Percentiles rank a stretch among this genome's conserved stretches.
Conservation (phyloP, 164 flowering plant species). For the Cinnamomum micranthum region DNA sequence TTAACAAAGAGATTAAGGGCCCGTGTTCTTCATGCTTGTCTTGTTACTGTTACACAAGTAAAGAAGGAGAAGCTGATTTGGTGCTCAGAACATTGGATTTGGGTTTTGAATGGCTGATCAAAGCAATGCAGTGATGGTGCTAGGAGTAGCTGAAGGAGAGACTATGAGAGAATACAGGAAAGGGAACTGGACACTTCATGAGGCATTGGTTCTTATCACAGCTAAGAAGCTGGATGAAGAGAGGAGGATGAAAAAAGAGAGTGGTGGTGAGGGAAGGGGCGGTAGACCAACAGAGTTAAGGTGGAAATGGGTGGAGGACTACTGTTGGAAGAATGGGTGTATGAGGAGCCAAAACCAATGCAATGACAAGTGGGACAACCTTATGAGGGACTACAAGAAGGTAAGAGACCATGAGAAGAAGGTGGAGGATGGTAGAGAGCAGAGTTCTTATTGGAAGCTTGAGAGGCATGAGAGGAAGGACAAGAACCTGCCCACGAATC, state of each 20-base stretch:
- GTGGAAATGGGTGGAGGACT: conserved; percentile 91
- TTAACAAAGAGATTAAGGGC: not conserved
- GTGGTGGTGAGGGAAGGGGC: conserved; percentile 20
- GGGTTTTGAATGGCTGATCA: conserved; percentile 34
- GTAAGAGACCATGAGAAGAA: conserved; percentile 65
- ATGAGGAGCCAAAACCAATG: conserved; percentile 83
- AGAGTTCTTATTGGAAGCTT: conserved; percentile 60
- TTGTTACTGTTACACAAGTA: not conserved
- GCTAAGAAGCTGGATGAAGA: conserved; percentile 82
- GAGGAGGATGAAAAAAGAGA: conserved; percentile 48
- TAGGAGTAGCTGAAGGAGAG: not conserved
- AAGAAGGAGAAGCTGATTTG: not conserved
- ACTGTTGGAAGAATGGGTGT: conserved; percentile 74
- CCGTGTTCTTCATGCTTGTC: not conserved
- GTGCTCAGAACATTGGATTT: not conserved
- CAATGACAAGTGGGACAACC: conserved; percentile 89
- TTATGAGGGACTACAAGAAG: conserved; percentile 86
- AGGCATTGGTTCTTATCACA: conserved; percentile 63
- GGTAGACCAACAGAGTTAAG: conserved; percentile 54
- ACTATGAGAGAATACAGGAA: not conserved
- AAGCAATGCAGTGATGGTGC: conserved; percentile 15
- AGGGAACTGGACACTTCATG: conserved; percentile 70
- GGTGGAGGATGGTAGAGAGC: conserved; percentile 21
- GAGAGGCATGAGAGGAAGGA: conserved; percentile 70
- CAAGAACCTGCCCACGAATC: conserved; percentile 61